These are phyloP conservation scores for Cutaneotrichosporon sp. DNA, from an alignment of 1,284 basidiomycete genomes.

Conservation along the genomic window DNA sequence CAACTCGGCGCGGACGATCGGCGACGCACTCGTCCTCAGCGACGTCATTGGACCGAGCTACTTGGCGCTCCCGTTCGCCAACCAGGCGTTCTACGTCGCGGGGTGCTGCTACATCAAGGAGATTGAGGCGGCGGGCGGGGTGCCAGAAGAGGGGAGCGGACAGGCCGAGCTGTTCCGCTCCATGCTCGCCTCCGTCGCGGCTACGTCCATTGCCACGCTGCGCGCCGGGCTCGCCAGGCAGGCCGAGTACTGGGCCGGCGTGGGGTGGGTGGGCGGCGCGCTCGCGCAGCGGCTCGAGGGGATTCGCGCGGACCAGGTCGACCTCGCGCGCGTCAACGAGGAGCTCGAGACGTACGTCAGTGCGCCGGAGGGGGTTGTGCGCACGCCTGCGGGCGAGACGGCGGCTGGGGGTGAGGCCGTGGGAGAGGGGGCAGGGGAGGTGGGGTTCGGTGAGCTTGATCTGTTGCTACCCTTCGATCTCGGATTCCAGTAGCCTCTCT, in stretches of 20 bases:
- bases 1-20: conserved; percentile 30
- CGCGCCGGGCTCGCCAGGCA: conserved; percentile 28
- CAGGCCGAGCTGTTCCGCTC: conserved; percentile 22
- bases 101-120: conserved; percentile 35
- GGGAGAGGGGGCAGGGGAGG: neutral
- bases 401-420: neutral
- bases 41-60: conserved; percentile 32
- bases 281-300: conserved; percentile 29
- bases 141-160: neutral
- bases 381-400: neutral
- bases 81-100: conserved; percentile 34
- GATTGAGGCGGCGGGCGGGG: conserved; percentile 8
- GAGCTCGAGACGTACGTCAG: conserved; percentile 28
- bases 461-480: conserved; percentile 11
- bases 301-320: conserved; percentile 23
- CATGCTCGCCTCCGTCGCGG: conserved; percentile 26
- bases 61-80: conserved; percentile 27
- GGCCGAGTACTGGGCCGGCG: conserved; percentile 29
- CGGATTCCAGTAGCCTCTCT: neutral
- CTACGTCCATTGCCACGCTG: conserved; percentile 26
- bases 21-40: conserved; percentile 30
- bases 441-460: conserved; percentile 6
- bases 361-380: conserved; percentile 29
- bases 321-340: conserved; percentile 26
- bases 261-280: conserved; percentile 28